phyloP scores from a whole-genome alignment of 2,329 filamentous ascomycete species.

The Cryphonectria carpinicola region DNA sequence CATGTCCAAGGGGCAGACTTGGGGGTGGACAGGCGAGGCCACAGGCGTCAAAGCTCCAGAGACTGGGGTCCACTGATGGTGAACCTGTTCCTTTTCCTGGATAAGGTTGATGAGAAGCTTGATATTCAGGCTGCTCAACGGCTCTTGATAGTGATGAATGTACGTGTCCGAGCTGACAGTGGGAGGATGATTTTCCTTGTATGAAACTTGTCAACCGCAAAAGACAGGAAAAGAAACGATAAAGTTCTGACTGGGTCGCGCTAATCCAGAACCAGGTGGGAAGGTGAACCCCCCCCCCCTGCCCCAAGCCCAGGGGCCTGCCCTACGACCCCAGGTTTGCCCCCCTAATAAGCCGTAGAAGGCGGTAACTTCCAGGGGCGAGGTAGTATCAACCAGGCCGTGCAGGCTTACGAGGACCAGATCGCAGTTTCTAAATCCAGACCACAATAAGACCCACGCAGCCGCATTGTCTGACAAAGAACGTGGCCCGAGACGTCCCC shows the following conservation, averaged over 20 bases:
- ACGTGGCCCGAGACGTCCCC: constrained; percentile 9
- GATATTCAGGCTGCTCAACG: not conserved
- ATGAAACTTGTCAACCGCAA: not conserved
- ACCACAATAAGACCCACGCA: not conserved
- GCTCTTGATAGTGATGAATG: not conserved
- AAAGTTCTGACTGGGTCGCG: not conserved
- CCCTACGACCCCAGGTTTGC: constrained; percentile 1
- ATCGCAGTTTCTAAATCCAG: constrained; percentile 14
- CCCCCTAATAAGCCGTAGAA: not conserved
- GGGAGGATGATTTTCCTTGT: not conserved
- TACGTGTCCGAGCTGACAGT: not conserved
- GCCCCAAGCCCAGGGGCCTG: not conserved
- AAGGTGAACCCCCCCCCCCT: no score
- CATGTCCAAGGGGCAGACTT: constrained; percentile 41
- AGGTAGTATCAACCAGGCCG: not conserved
- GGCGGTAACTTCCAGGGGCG: not conserved
- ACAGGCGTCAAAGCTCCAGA: constrained; percentile 7
- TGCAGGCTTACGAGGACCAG: not conserved
- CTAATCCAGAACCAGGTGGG: constrained; percentile 3
- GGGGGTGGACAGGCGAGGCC: constrained; percentile 8
- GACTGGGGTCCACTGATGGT: not conserved
- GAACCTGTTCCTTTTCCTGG: not conserved
- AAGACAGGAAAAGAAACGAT: constrained; percentile 2
- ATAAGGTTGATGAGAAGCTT: not conserved
- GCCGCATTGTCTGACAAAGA: constrained; percentile 17